These are phyloP conservation scores for Exsudoporus floridanus DNA, from an alignment of 1,284 basidiomycete genomes.

Conservation along the genomic window DNA sequence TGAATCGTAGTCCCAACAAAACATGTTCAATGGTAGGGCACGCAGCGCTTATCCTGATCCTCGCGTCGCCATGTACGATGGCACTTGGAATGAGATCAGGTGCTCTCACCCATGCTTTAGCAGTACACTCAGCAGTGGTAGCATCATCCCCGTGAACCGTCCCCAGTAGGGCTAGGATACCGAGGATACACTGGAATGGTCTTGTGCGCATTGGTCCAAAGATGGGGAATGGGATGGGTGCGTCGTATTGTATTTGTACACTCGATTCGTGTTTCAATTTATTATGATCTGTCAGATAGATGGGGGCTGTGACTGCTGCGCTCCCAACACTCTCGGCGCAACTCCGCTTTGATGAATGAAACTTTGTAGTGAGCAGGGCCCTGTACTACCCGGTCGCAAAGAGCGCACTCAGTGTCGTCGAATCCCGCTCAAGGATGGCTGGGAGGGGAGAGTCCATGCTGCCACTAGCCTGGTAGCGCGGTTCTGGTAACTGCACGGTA, in stretches of 20 bases:
- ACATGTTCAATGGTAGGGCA: slow-evolving; percentile 14
- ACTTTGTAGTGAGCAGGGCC: no score
- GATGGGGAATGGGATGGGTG: neutral
- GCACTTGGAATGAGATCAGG: slow-evolving; percentile 20
- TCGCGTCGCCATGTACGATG: slow-evolving; percentile 17
- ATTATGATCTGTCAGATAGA: no score
- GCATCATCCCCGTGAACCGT: neutral
- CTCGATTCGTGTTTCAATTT: neutral
- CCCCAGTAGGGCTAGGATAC: slow-evolving; percentile 6
- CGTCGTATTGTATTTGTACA: neutral
- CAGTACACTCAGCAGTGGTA: slow-evolving; percentile 3
- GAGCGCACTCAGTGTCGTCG: no score
- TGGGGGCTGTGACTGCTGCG: no score
- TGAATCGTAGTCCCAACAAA: slow-evolving; percentile 24
- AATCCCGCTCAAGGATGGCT: no score
- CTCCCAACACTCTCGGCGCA: no score
- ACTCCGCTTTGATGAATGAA: no score
- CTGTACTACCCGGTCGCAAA: no score
- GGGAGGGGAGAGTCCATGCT: no score
- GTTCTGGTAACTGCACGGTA: no score
- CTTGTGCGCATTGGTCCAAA: neutral
- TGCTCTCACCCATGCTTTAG: slow-evolving; percentile 20
- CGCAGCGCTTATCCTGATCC: slow-evolving; percentile 20
- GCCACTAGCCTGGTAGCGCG: no score
- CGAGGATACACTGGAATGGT: neutral